These are phyloP conservation scores for Sarcocystis neurona DNA, from an alignment of 169 alveolate species.

Conservation along the genomic window DNA sequence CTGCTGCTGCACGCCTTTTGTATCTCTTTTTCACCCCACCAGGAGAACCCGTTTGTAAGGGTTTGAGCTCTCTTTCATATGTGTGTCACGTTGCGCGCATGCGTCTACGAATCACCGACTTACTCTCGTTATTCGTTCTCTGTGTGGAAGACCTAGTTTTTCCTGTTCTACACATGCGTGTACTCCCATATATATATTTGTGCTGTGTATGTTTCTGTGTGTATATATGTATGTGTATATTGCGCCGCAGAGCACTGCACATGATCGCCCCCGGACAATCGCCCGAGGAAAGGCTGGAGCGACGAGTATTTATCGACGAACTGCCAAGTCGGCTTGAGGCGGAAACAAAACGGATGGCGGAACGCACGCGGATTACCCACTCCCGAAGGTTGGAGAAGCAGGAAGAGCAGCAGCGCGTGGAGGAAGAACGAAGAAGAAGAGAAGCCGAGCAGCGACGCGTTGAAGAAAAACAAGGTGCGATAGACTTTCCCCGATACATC, in stretches of 20 bases:
- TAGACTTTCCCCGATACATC: too few species aligned
- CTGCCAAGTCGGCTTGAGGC: slow-evolving; percentile 19
- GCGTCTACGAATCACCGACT: too few species aligned
- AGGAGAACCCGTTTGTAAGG: too few species aligned
- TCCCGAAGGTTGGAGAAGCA: slow-evolving; percentile 70
- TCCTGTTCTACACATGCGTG: neutral
- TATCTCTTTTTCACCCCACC: neutral
- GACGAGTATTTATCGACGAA: neutral
- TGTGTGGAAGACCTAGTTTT: neutral
- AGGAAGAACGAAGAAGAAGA: slow-evolving; percentile 52
- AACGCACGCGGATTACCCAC: slow-evolving; percentile 73
- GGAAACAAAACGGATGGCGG: slow-evolving; percentile 63
- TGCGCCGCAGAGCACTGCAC: slow-evolving; percentile 26
- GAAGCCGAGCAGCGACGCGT: slow-evolving; percentile 48
- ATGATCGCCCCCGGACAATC: slow-evolving; percentile 36
- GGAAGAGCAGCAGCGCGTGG: slow-evolving; percentile 66
- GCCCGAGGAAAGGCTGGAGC: slow-evolving; percentile 7
- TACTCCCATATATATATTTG: neutral
- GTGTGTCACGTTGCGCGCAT: too few species aligned
- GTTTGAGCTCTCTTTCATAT: too few species aligned
- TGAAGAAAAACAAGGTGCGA: slow-evolving; percentile 65
- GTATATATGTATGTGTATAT: neutral
- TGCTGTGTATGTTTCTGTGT: neutral
- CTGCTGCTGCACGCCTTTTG: neutral
- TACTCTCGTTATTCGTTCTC: neutral